A percentile compares a stretch with the other conserved stretches of the same genome.
phyloP scores from a whole-genome alignment of 2,329 filamentous ascomycete species.

The Rachicladosporium sp. region DNA sequence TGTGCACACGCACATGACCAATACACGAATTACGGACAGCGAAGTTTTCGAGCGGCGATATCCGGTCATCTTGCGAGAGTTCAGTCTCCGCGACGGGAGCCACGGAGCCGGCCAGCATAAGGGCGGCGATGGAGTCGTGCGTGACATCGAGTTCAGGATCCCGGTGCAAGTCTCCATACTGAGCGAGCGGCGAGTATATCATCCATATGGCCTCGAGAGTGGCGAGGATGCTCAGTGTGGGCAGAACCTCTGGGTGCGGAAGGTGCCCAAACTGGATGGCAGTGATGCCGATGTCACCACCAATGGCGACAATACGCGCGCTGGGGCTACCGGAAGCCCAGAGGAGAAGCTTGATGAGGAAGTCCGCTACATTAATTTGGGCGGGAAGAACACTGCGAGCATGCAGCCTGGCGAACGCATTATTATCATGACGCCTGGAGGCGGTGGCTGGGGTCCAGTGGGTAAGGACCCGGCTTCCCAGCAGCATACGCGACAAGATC shows the following conservation, averaged over 20 bases:
- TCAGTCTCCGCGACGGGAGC: conserved; percentile 19
- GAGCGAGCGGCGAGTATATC: conserved; percentile 20
- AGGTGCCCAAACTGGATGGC: conserved; percentile 36
- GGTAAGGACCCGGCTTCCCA: conserved; percentile 44
- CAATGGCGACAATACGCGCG: conserved; percentile 2
- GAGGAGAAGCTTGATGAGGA: conserved; percentile 12
- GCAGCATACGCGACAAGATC: conserved; percentile 38
- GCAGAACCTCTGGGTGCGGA: conserved; percentile 33
- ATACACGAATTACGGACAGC: conserved; percentile 26
- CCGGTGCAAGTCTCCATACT: conserved; percentile 20
- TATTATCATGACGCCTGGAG: conserved; percentile 55
- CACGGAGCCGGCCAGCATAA: conserved; percentile 19
- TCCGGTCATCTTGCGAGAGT: conserved; percentile 23
- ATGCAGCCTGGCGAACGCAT: conserved; percentile 12
- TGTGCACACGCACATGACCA: conserved; percentile 27
- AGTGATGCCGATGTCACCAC: conserved; percentile 15
- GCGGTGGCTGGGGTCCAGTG: conserved; percentile 60
- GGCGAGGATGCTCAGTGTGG: conserved; percentile 22
- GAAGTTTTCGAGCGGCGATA: conserved; percentile 26
- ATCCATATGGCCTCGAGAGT: conserved; percentile 23
- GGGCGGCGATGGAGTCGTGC: conserved; percentile 22
- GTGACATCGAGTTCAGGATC: conserved; percentile 21
- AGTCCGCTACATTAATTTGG: conserved; percentile 12
- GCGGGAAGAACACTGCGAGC: conserved; percentile 12
- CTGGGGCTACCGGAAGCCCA: background rate